Percentiles rank a stretch among this genome's conserved stretches.
These are phyloP conservation scores for Quercus berberidifolia DNA, from an alignment of 306 rosid genomes.

Conservation along the genomic window DNA sequence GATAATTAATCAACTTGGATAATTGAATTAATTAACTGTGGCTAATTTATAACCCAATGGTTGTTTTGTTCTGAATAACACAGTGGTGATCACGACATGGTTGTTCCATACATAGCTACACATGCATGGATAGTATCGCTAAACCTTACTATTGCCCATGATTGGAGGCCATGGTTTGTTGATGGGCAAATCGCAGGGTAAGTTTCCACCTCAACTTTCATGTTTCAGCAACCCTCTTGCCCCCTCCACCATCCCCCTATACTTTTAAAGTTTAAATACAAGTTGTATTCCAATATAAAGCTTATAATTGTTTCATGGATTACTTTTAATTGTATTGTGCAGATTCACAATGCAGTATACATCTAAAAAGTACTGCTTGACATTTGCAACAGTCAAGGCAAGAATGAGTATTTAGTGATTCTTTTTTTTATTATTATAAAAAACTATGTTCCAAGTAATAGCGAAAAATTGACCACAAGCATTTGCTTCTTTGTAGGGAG, in stretches of 20 bases:
- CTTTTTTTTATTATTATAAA: background rate
- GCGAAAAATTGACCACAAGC: too few relatives aligned
- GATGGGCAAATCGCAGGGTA: constrained; percentile 47
- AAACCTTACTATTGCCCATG: constrained; percentile 18
- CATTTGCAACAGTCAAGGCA: constrained; percentile 44
- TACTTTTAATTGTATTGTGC: background rate
- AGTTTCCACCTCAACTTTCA: background rate
- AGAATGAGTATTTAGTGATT: background rate
- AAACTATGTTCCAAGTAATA: too few relatives aligned
- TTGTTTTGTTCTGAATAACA: background rate
- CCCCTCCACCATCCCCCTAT: too few relatives aligned
- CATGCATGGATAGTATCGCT: constrained; percentile 37
- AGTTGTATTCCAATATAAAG: too few relatives aligned
- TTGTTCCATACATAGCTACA: constrained; percentile 32
- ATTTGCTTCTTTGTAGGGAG: constrained; percentile 8
- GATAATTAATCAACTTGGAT: too few relatives aligned
- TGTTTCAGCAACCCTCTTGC: too few relatives aligned
- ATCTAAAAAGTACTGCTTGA: background rate
- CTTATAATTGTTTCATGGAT: too few relatives aligned
- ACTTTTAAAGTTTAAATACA: background rate
- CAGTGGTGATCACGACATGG: constrained; percentile 46
- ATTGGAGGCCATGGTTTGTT: constrained; percentile 48
- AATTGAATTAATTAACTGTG: too few relatives aligned
- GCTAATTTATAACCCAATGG: too few relatives aligned
- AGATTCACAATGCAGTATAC: constrained; percentile 21